Base-by-base conservation (phyloP, 1,139 yeast species). In the Pichia sp. region DNA sequence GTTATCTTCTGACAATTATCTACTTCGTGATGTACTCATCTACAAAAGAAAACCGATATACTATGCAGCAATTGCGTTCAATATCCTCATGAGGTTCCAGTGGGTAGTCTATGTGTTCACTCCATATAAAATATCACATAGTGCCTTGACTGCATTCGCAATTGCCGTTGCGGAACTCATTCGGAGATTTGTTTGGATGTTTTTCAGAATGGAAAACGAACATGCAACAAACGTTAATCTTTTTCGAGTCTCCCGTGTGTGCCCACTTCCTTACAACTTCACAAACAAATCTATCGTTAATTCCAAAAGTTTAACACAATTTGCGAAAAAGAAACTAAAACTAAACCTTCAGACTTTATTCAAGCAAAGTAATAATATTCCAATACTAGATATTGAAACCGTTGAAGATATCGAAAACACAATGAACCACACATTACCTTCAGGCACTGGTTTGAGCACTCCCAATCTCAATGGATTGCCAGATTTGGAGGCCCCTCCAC, bases 131-230 rank as follows among this genome's bases (percentile, higher is more conserved):
- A 82, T 90, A 55, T 93, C 88, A 68, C 97, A 93, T 66, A 87
- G 93, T 67, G 96, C 97, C 0, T 81, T 82, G 16, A 86, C 96
- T 1, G 86, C 96, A 66, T 92, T 92, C 65, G 75, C 81, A 54
- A 82, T 93, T 49, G 96, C 96, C 0, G 61, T 88, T 16, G 89
- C 95, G 0, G 99, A 93, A 69, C 71, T 90, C 1, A 31, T 87
- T 3, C 77, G 99, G 64, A 77, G 99, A 65, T 85, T 89, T 61
- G 73, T 92, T 26, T 93, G 99, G 99, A 77, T 87, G 10, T 80
- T 87, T 56, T 86, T 93, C 73, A 83, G 99, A 72, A 87, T 93
- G 79, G 99, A 93, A 66, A 93, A 93, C 70, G 98, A 93, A 70
- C 99, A 95, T 70, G 84, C 90, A 47, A 85, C 97, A 1, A 93